Percentiles rank a stretch among this genome's conserved stretches.
Conservation (phyloP, 2,329 filamentous ascomycete species). For the Aspergillus tanneri region DNA sequence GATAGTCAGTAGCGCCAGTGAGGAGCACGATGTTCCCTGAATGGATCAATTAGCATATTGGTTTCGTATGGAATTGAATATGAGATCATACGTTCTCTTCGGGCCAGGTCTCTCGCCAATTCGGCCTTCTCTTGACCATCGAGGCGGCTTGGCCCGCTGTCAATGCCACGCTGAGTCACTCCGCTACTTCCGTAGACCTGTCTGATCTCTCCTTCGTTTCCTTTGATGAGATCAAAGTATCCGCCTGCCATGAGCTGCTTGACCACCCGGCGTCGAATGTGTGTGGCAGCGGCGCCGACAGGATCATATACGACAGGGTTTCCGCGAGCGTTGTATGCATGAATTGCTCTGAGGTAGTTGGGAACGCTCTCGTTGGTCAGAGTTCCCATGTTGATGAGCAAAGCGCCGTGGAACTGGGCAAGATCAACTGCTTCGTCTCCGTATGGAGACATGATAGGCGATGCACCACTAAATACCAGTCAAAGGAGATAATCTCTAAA, state of each 20-base stretch:
- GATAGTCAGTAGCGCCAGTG: constrained; percentile 74
- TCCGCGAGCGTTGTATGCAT: constrained; percentile 75
- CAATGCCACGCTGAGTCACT: constrained; percentile 76
- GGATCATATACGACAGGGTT: constrained; percentile 83
- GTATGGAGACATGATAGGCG: constrained; percentile 92
- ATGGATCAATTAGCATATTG: background rate
- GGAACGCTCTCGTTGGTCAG: constrained; percentile 71
- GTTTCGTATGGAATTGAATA: background rate
- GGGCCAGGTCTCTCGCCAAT: constrained; percentile 66
- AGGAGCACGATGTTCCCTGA: constrained; percentile 68
- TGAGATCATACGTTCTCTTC: constrained; percentile 54
- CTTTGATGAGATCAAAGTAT: constrained; percentile 86
- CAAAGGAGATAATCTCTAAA: background rate
- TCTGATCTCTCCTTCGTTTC: constrained; percentile 85
- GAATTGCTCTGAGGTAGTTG: constrained; percentile 71
- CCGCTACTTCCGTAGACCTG: constrained; percentile 62
- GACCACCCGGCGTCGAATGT: constrained; percentile 69
- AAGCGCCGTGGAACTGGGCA: constrained; percentile 69
- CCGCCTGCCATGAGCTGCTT: constrained; percentile 68
- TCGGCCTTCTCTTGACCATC: constrained; percentile 56
- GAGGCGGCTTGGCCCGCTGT: constrained; percentile 63
- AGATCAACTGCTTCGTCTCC: constrained; percentile 79
- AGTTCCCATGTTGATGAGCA: constrained; percentile 95
- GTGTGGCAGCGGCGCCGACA: constrained; percentile 83
- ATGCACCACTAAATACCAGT: constrained; percentile 60